Base-by-base conservation (phyloP, 139 green algal species). In the Edaphochlamys debaryana region DNA sequence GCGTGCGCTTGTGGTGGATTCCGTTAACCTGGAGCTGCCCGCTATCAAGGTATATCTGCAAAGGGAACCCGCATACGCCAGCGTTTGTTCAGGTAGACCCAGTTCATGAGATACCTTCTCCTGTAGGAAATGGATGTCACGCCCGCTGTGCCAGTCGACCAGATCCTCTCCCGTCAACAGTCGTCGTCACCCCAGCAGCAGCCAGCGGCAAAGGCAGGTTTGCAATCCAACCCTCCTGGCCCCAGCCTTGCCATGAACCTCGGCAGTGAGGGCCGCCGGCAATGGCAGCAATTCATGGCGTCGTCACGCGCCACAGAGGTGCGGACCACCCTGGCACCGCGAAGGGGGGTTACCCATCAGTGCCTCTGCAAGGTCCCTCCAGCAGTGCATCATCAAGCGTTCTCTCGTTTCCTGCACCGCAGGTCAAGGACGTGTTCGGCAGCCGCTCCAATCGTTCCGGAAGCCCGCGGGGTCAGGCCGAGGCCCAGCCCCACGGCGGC, bases 251-350 rank as follows among this genome's bases (percentile, higher is more conserved):
- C n/a, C n/a, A n/a, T n/a, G n/a, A n/a, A 3, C 30, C 22, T 32
- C 19, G 54, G 17, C 30, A 27, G 60, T 40, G 76, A 74, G 6
- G 50, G 63, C 76, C 63, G 64, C 15, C 62, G 63, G 7, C 76
- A 82, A 23, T 82, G 62, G 63, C 62, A 74, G 32, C 62, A 82
- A 63, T 82, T 82, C 63, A 82, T 82, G 76, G 20, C 63, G 32
- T 42, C 62, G 2, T 82, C 76, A 4, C n/a, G 63, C 3, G 34
- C 76, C 4, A 52, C 56, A 9, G 63, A 82, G 62, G 76, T 82
- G 27, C 60, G 30, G 30, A 20, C 60, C 8, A 5, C 11, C 54
- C 17, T 63, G n/a, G 4, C 54, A 30, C 23, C 9, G 54, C 22
- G 30, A 63, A 4, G 4, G 17, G 4, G 9, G 54, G 17, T 32